Evolutionary conservation across 2,329 filamentous ascomycete species (phyloP), one percentile per base, ranked within the genome.

Genomic region (Phyllosticta capitalensis): DNA sequence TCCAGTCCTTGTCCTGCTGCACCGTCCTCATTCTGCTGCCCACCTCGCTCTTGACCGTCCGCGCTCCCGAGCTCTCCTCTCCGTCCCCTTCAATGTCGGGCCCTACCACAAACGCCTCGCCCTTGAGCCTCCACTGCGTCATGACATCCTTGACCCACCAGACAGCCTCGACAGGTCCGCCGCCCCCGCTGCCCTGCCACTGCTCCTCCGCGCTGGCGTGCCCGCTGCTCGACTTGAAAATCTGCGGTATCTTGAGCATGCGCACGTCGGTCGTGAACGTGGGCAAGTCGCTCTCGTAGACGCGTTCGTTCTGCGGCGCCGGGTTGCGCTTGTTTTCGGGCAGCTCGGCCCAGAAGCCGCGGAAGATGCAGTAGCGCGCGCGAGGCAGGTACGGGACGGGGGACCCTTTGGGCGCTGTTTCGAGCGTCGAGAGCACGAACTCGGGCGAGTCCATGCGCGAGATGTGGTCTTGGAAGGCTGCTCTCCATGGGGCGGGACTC

Each of bases 211-310:
- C 72, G 30, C 74, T 70, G 6, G 79, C 78, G 56, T 78, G 74
- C 7, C 76, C 78, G 22, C 73, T 70, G 10, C 76, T 76, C 5
- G 75, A 79, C 5, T 74, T 76, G 63, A 85, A 83, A 3, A 97
- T 73, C 72, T 96, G 87, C 2, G 78, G 77, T 0, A 88, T 79
- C 77, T 97, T 97, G 61, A 85, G 81, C 90, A 95, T 96, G 52
- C 92, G 83, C 9, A 83, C 83, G 72, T 97, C 94, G 0, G 91
- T 96, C 0, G 92, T 96, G 68, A 96, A 86, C 0, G 88, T 87
- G 2, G 88, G 82, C 65, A 92, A 76, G 64, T 97, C 91, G 66
- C 84, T 90, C 67, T 88, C 85, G 69, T 83, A 96, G 0, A 83
- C 74, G 6, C 75, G 65, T 4, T 88, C 85, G 71, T 96, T 96